phyloP scores from a whole-genome alignment of 371 early-diverging fungal species.

The Circinella minor region DNA sequence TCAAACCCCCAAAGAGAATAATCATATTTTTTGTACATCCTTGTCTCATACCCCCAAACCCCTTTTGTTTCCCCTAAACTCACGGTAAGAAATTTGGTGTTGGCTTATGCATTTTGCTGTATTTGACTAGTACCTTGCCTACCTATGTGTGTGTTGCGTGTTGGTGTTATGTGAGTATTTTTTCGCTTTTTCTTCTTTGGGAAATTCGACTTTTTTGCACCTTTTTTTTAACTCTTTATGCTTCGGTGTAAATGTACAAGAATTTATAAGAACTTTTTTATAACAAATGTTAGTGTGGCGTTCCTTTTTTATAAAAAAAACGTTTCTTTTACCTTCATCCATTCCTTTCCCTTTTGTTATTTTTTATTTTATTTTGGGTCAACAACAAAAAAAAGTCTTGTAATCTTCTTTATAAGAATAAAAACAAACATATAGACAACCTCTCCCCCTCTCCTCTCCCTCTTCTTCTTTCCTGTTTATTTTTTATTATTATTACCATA shows the following conservation, averaged over 20 bases:
- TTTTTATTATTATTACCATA: no score
- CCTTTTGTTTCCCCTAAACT: not conserved
- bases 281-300: slow-evolving; percentile 5
- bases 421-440: no score
- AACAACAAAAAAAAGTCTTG: no score
- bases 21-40: not conserved
- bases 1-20: not conserved
- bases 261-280: no score
- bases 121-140: slow-evolving; percentile 6
- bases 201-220: not conserved
- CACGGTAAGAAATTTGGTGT: not conserved
- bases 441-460: slow-evolving; percentile 9
- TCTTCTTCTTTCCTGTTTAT: not conserved
- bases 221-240: no score
- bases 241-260: no score
- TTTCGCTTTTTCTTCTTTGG: slow-evolving; percentile 11
- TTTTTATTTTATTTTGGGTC: not conserved
- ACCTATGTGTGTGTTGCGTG: slow-evolving; percentile 5
- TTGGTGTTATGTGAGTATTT: not conserved
- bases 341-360: not conserved
- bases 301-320: slow-evolving; percentile 11
- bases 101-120: slow-evolving; percentile 11
- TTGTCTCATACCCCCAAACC: not conserved
- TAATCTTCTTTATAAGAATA: no score
- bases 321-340: slow-evolving; percentile 11